Conservation (phyloP, 2,329 filamentous ascomycete genomes). For the Botrytis pseudocinerea region DNA sequence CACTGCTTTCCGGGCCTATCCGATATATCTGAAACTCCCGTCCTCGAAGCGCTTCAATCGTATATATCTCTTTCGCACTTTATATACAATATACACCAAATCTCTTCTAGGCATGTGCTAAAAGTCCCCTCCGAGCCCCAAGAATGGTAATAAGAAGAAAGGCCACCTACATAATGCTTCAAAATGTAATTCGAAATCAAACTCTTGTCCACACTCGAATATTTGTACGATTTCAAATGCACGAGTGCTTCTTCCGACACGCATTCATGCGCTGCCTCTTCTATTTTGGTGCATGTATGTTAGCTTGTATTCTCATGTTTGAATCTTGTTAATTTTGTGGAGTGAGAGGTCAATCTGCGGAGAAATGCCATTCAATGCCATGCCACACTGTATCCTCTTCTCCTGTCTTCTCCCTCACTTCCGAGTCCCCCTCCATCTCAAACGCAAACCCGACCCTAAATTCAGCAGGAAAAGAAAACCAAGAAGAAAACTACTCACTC, state of each 20-base stretch:
- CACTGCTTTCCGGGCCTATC: neutral
- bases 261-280: slow-evolving; percentile 64
- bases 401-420: no score
- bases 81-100: neutral
- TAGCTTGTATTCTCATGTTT: slow-evolving; percentile 16
- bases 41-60: neutral
- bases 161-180: slow-evolving; percentile 79
- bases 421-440: neutral
- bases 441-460: neutral
- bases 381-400: neutral
- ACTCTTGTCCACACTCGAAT: slow-evolving; percentile 95
- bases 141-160: neutral
- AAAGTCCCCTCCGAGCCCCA: neutral
- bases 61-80: neutral
- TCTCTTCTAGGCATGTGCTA: no score
- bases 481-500: neutral
- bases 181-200: slow-evolving; percentile 91
- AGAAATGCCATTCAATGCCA: neutral
- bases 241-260: slow-evolving; percentile 87
- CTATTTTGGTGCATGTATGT: slow-evolving; percentile 38
- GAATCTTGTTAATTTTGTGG: neutral
- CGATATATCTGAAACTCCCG: neutral
- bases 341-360: neutral
- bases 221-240: slow-evolving; percentile 95
- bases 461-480: no score